Evolutionary conservation across 2,329 filamentous ascomycete genomes (phyloP), one percentile per base, ranked within the genome.

Genomic region (Verticillium dahliae): DNA sequence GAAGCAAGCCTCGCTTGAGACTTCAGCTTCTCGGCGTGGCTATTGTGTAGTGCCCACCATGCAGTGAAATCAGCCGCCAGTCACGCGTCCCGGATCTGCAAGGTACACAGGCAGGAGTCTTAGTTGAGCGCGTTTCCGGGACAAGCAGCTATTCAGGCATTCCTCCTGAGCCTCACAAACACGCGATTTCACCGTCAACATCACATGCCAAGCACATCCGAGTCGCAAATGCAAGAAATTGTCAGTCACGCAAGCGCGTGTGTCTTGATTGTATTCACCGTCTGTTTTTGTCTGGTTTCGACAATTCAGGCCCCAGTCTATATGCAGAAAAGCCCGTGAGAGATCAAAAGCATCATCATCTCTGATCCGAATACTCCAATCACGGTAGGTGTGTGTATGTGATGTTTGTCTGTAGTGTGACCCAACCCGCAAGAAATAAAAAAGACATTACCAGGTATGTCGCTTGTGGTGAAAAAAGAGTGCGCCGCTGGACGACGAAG

Each of bases 371-470:
- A 33, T 35, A 35, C 54, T 56, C 54, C 54, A 56, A 56, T 34
- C 54, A 35, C 54, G 54, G 54, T 56, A 34, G 27, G 27, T 34
- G 54, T 50, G 18, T 52, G 54, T 50, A 18, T 52, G 54, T 56
- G 54, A 35, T 56, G 54, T 52, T 52, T 56, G 54, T 56, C 54
- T 35, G 54, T 56, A 31, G 18, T 52, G 45, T 52, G 18, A 52
- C 45, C 45, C 45, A 52, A 52, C 45, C 45, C 45, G 22, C 9
- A 52, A 52, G 18, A 52, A 52, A 52, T 27, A 5, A 52, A 52
- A 52, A 52, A 52, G 45, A 56, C 54, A 56, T 56, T 56, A 56
- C 54, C 54, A 56, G n/a, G 27, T 35, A 56, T 56, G 54, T 56
- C 54, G 54, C 54, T 56, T 52, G 45, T 52, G 45, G 45, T 52